Percentiles rank a stretch among this genome's conserved stretches.
Evolutionary conservation across 495 filamentous ascomycete species (phyloP).

Genomic region (Hypoxylon rickii): DNA sequence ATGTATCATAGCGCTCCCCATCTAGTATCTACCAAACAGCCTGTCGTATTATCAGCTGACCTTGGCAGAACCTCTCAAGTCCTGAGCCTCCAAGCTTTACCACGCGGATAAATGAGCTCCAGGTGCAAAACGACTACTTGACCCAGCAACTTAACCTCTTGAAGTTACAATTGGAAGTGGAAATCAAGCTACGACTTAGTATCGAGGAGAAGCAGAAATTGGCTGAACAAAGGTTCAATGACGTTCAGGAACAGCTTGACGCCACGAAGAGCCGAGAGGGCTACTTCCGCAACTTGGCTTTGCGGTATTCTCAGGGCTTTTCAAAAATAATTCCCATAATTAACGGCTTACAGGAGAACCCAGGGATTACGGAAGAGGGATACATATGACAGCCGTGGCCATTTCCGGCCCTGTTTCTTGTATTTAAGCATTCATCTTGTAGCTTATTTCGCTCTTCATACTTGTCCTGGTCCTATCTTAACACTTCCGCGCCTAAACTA

Average conservation of each 20-base stretch:
- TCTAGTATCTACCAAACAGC: neutral
- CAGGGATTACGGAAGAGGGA: neutral
- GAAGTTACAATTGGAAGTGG: neutral
- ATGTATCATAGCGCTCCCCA: neutral
- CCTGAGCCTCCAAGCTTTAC: neutral
- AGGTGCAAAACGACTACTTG: conserved; percentile 1
- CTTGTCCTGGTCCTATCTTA: neutral
- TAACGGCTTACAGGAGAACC: neutral
- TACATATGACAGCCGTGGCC: neutral
- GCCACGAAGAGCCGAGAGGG: neutral
- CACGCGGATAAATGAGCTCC: neutral
- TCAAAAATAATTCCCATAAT: neutral
- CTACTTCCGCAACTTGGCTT: neutral
- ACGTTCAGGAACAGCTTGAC: neutral
- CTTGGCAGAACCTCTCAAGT: neutral
- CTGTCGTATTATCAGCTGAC: too few species aligned
- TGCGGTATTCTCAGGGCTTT: neutral
- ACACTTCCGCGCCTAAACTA: neutral
- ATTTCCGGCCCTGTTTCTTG: too few species aligned
- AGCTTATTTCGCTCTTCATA: neutral
- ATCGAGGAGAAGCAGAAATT: conserved; percentile 1
- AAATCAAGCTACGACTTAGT: neutral
- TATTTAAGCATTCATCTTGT: too few species aligned
- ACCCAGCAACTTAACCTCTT: neutral
- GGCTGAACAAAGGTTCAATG: neutral